Evolutionary conservation across 768 basidiomycete genomes (phyloP).

Genomic region (Suillus weaverae): DNA sequence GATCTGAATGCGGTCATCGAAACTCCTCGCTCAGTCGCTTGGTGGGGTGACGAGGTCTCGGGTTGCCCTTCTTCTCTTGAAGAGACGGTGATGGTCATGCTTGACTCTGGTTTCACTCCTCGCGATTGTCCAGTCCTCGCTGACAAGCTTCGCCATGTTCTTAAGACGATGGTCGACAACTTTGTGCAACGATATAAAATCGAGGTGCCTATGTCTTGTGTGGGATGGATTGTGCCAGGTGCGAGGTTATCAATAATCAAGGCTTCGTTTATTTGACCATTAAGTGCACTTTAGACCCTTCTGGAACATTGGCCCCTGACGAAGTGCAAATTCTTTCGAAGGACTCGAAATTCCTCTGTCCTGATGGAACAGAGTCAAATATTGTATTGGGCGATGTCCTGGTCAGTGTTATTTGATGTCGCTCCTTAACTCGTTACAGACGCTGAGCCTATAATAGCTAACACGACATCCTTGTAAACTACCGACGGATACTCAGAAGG

Average conservation of each 20-base stretch:
- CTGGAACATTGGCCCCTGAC: conserved; percentile 48
- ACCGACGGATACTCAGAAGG: conserved; percentile 67
- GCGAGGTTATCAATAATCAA: conserved; percentile 3
- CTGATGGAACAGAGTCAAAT: conserved; percentile 48
- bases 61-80: conserved; percentile 60
- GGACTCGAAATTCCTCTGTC: conserved; percentile 37
- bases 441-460: conserved; percentile 35
- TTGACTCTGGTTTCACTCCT: conserved; percentile 63
- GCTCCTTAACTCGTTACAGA: background rate
- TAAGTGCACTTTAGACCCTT: conserved; percentile 45
- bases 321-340: conserved; percentile 62
- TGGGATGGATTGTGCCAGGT: conserved; percentile 66
- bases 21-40: conserved; percentile 52
- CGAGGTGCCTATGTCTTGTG: conserved; percentile 55
- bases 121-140: conserved; percentile 46
- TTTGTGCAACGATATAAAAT: conserved; percentile 47
- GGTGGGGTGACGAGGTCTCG: conserved; percentile 69
- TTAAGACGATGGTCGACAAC: conserved; percentile 43
- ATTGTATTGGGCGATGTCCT: conserved; percentile 58
- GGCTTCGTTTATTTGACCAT: background rate
- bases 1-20: conserved; percentile 22
- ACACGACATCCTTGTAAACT: conserved; percentile 71
- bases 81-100: conserved; percentile 56
- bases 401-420: conserved; percentile 29
- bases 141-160: conserved; percentile 52